phyloP scores from a whole-genome alignment of 208 protist species.

The Porcisia deanei region DNA sequence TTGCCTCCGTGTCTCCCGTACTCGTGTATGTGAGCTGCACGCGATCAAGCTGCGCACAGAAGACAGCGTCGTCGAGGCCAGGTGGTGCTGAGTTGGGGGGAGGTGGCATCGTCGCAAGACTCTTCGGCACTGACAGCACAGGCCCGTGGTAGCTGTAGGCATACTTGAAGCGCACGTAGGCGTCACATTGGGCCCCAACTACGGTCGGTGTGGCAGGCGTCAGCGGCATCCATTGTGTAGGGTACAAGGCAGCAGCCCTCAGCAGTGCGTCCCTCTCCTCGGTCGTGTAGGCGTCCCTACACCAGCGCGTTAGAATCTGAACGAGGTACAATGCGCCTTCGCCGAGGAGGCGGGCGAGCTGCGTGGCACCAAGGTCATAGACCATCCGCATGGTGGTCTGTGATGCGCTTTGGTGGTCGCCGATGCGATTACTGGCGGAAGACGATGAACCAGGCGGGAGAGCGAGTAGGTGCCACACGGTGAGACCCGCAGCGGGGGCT shows the following conservation, averaged over 20 bases:
- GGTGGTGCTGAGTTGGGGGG: not conserved
- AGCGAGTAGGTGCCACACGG: conserved; percentile 28
- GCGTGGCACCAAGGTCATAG: conserved; percentile 17
- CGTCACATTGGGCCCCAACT: not conserved
- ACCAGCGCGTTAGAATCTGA: conserved; percentile 26
- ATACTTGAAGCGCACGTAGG: conserved; percentile 26
- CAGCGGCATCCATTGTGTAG: conserved; percentile 32
- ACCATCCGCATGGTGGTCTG: conserved; percentile 6
- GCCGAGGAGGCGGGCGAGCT: conserved; percentile 16
- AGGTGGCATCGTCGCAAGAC: not conserved
- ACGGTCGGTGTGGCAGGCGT: not conserved
- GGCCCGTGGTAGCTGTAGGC: conserved; percentile 26
- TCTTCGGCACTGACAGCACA: not conserved
- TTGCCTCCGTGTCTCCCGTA: not conserved
- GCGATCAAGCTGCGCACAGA: conserved; percentile 25
- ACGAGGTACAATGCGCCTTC: conserved; percentile 28
- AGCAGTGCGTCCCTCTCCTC: conserved; percentile 28
- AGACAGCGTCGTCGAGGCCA: conserved; percentile 16
- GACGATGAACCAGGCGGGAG: not conserved
- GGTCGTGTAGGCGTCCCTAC: conserved; percentile 12
- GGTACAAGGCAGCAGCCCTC: conserved; percentile 10
- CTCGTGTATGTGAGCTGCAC: conserved; percentile 7
- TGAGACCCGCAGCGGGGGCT: conserved; percentile 9
- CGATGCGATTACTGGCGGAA: not conserved
- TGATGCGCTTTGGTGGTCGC: not conserved